phyloP scores from a whole-genome alignment of 257 asterid genomes.

The Nicotiana noctiflora region DNA sequence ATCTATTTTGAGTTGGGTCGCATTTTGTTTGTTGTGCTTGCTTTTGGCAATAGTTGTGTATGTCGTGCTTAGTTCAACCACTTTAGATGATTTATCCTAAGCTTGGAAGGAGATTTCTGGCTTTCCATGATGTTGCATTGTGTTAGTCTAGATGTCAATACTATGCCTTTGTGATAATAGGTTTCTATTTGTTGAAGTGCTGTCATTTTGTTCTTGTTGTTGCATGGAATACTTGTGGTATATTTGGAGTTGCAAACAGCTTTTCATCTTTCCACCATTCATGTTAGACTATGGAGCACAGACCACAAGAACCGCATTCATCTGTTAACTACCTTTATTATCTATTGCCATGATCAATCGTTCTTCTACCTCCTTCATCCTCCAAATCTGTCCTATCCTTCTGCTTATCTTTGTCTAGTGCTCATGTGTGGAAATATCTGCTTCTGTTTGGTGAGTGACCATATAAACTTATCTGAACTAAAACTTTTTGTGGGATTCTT shows the following conservation, averaged over 20 bases:
- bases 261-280: not conserved
- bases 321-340: not conserved
- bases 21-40: not conserved
- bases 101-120: not conserved
- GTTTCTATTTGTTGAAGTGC: not conserved
- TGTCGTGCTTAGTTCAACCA: not conserved
- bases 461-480: not conserved
- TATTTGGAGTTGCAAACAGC: not conserved
- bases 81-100: not conserved
- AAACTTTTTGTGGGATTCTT: not conserved
- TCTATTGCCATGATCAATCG: not conserved
- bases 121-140: not conserved
- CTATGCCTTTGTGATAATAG: not conserved
- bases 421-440: not conserved
- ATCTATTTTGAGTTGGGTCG: not conserved
- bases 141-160: not conserved
- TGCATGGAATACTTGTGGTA: not conserved
- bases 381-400: not conserved
- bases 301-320: not conserved
- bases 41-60: not conserved
- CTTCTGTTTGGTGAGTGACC: not conserved
- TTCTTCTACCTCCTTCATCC: not conserved
- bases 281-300: not conserved
- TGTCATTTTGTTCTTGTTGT: not conserved
- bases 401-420: not conserved